A percentile compares a stretch with the other conserved stretches of the same genome.
phyloP scores from a whole-genome alignment of 805 yeast species.

The Spathaspora sp. region DNA sequence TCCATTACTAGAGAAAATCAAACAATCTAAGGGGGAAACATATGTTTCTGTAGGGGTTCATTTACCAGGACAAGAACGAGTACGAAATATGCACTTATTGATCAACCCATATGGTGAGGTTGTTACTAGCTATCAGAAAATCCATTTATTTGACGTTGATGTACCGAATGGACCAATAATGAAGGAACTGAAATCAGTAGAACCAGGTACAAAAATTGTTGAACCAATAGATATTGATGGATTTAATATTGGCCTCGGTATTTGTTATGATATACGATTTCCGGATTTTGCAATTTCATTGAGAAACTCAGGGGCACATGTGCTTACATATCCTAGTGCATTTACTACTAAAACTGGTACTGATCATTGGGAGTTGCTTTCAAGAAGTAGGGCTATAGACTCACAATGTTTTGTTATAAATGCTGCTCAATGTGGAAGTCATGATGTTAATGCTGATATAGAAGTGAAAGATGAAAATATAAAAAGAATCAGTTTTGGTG shows the following conservation, averaged over 20 bases:
- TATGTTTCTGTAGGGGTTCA: constrained; percentile 86
- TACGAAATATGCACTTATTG: constrained; percentile 70
- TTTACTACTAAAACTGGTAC: constrained; percentile 90
- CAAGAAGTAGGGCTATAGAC: constrained; percentile 82
- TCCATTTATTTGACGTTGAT: constrained; percentile 88
- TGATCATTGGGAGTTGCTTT: constrained; percentile 84
- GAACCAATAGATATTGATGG: constrained; percentile 39
- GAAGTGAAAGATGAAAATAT: constrained; percentile 10
- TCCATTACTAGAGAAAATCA: constrained; percentile 12
- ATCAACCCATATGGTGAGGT: constrained; percentile 62
- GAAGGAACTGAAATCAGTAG: constrained; percentile 74
- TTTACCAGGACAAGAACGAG: constrained; percentile 59
- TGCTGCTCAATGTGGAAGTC: constrained; percentile 87
- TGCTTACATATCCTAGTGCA: constrained; percentile 84
- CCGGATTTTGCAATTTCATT: constrained; percentile 73
- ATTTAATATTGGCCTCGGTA: constrained; percentile 60
- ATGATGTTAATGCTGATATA: constrained; percentile 43
- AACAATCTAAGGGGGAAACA: constrained; percentile 34
- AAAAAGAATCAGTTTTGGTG: constrained; percentile 78
- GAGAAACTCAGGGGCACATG: constrained; percentile 67
- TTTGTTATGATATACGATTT: constrained; percentile 85
- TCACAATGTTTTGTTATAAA: constrained; percentile 81
- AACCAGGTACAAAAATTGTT: constrained; percentile 61
- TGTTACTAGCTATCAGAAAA: constrained; percentile 69
- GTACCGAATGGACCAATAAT: constrained; percentile 78